phyloP scores from a whole-genome alignment of 2,329 filamentous ascomycete species.

The Capronia coronata region DNA sequence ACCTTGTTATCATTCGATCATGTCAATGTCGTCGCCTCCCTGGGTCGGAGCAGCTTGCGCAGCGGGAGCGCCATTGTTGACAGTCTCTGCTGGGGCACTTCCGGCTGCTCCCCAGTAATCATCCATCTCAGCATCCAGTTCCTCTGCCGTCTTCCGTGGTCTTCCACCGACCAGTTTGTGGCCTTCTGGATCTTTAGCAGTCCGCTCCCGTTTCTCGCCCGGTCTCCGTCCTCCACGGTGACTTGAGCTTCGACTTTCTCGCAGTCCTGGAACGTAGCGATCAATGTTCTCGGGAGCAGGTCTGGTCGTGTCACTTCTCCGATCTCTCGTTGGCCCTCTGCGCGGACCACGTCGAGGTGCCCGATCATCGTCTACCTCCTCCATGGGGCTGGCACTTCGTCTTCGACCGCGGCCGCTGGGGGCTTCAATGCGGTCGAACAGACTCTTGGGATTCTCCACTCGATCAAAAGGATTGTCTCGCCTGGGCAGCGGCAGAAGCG shows the following conservation, averaged over 20 bases:
- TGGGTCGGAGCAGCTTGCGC: constrained; percentile 29
- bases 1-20: constrained; percentile 54
- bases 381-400: constrained; percentile 40
- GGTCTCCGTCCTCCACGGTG: constrained; percentile 42
- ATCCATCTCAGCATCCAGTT: constrained; percentile 93
- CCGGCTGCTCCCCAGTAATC: constrained; percentile 67
- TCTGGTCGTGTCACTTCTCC: constrained; percentile 50
- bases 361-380: constrained; percentile 34
- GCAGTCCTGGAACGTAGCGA: constrained; percentile 64
- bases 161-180: constrained; percentile 49
- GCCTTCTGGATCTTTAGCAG: constrained; percentile 32
- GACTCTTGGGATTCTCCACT: constrained; percentile 51
- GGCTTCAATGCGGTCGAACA: constrained; percentile 58
- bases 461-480: constrained; percentile 44
- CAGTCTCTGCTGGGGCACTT: constrained; percentile 34
- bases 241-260: constrained; percentile 38
- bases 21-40: constrained; percentile 57
- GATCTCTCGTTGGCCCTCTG: constrained; percentile 36
- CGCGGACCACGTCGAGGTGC: constrained; percentile 37
- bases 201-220: constrained; percentile 37
- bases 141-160: constrained; percentile 78
- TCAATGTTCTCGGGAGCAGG: constrained; percentile 64
- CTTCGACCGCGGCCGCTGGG: constrained; percentile 35
- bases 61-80: constrained; percentile 30
- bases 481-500: constrained; percentile 54